Evolutionary conservation across 2,329 filamentous ascomycete genomes (phyloP), one percentile per base, ranked within the genome.

Genomic region (Colletotrichum brevisporum): DNA sequence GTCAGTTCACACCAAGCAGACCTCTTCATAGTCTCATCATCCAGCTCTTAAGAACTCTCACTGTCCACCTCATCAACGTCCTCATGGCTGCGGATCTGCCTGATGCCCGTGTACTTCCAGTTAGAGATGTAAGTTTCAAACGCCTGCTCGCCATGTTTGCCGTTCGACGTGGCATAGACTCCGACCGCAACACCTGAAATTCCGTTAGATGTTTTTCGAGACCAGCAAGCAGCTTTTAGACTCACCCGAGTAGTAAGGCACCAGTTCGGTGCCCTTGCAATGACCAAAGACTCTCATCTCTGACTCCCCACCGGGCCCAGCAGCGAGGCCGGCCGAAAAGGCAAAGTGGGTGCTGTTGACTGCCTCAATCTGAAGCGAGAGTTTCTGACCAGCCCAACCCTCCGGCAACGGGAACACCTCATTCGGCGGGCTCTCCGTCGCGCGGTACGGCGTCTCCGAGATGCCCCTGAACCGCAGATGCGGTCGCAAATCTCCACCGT

Each of bases 171-270:
- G 0, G 61, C 62, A 31, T 69, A 69, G 0, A 72, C 69, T 0
- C 71, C 69, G 0, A 69, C 21, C 3, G 55, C 58, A 4, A 63
- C 43, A 52, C 69, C 64, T 72, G 24, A 1, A 18, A 3, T 15
- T 3, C 8, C 4, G 47, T 51, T 53, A 57, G 52, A 78, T 80
- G 62, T 12, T 50, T 26, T 59, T 69, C 5, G 51, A 41, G 5
- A 10, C 4, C 21, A 26, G 18, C 2, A 47, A 24, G 12, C 47
- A 43, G 41, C 4, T 31, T 31, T 13, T 12, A 13, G 13, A 24
- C 59, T 4, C 48, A 71, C 71, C 70, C 36, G 70, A 73, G 52
- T 71, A 73, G 36, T 73, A 73, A 0, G 70, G 71, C 3, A 73
- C 63, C 39, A 73, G 15, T 2, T 72, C 67, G 1, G 66, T 63